phyloP scores from a whole-genome alignment of 1,284 basidiomycete genomes.

The Xanthoconium separans region DNA sequence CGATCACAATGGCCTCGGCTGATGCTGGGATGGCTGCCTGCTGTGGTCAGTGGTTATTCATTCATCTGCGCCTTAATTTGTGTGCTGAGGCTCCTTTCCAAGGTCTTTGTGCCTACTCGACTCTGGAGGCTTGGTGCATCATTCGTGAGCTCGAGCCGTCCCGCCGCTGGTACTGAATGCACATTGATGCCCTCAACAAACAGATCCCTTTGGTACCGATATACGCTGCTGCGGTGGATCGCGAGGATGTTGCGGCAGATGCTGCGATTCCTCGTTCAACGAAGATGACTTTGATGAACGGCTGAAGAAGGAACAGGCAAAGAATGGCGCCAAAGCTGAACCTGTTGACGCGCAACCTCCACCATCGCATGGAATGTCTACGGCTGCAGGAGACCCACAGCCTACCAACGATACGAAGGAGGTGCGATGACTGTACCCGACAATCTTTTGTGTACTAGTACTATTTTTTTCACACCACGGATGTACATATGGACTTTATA shows the following conservation, averaged over 20 bases:
- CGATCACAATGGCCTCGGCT: slow-evolving; percentile 20
- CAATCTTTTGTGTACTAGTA: neutral
- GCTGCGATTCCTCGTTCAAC: slow-evolving; percentile 31
- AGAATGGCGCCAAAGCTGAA: slow-evolving; percentile 4
- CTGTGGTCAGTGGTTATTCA: slow-evolving; percentile 24
- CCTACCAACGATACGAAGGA: neutral
- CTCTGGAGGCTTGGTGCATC: slow-evolving; percentile 27
- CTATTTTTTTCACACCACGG: no score
- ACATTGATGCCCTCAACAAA: neutral
- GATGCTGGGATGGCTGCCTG: slow-evolving; percentile 9
- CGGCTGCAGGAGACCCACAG: slow-evolving; percentile 4
- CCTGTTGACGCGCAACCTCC: slow-evolving; percentile 24
- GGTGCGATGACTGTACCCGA: slow-evolving; percentile 1
- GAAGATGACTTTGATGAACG: slow-evolving; percentile 33
- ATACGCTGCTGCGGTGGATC: slow-evolving; percentile 27
- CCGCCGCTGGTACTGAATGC: neutral
- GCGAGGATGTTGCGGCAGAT: slow-evolving; percentile 30
- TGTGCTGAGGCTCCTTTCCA: neutral
- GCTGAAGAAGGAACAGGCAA: slow-evolving; percentile 24
- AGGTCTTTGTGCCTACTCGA: slow-evolving; percentile 18
- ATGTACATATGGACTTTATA: no score
- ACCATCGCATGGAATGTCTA: slow-evolving; percentile 22
- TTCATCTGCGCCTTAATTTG: neutral
- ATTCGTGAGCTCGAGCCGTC: slow-evolving; percentile 20
- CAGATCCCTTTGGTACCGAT: slow-evolving; percentile 27